Evolutionary conservation across 2,329 filamentous ascomycete species (phyloP), one percentile per base, ranked within the genome.

Genomic region (Ophiocordyceps sinensis): DNA sequence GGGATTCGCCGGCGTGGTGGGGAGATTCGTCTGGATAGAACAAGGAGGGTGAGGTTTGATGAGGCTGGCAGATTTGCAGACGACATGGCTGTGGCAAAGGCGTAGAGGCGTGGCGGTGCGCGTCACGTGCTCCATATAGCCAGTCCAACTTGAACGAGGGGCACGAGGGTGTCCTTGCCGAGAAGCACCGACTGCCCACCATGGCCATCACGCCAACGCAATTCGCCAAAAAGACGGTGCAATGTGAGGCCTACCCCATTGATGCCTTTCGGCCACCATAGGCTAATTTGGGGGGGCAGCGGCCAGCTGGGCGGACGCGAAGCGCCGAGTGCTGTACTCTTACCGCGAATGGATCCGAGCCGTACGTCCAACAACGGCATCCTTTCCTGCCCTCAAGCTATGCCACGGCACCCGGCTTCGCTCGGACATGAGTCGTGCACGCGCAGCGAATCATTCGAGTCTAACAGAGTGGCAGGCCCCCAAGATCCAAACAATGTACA

Each of bases 401-500:
- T 35, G 11, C n/a, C n/a, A 7, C 32, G n/a, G 17, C 17, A 17
- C 32, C 4, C 8, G 9, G 12, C 30, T 7, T 13, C n/a, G 13
- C 13, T 14, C n/a, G 5, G 5, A 2, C 8, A 15, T 15, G 5
- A 35, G 9, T 8, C 4, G 17, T 4, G 15, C 7, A 13, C 35
- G 35, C 12, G 5, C 35, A 17, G 11, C 38, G 30, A 39, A 28
- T 34, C 10, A 13, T 5, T 2, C 28, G 5, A 40, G 45, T 42
- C 45, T 51, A 41, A 49, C 42, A 23, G 29, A 39, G 2, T 34
- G 43, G 14, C 60, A 98, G 91, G 87, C 87, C 34, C 89, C 91
- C 46, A 88, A 96, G 62, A 89, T 98, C 58, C 91, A 96, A 65
- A 83, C 79, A 47, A 94, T 96, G 86, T 98, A 98, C 77, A 84